phyloP scores from a whole-genome alignment of 257 asterid genomes.

The Primulina eburnea region DNA sequence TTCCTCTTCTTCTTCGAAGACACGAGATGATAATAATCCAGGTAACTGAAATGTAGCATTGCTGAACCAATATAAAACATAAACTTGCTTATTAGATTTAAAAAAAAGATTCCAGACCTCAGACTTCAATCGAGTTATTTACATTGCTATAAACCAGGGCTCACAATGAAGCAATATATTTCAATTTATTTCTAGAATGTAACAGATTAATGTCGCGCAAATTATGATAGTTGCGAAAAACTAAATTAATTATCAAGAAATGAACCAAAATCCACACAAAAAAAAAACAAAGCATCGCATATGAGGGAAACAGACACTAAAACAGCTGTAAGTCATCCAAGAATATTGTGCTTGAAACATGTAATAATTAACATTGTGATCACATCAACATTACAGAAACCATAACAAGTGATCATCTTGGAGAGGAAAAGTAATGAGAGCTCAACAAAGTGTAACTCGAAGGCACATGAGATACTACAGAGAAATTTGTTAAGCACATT shows the following conservation, averaged over 20 bases:
- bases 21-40: slow-evolving; percentile 44
- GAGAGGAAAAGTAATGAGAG: background rate
- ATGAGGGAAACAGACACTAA: background rate
- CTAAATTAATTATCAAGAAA: slow-evolving; percentile 17
- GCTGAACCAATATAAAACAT: slow-evolving; percentile 42
- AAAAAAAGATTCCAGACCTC: slow-evolving; percentile 4
- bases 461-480: background rate
- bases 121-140: slow-evolving; percentile 4
- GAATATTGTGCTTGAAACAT: background rate
- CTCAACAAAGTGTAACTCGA: background rate
- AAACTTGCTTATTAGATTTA: slow-evolving; percentile 18
- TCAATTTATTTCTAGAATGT: slow-evolving; percentile 4
- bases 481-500: background rate
- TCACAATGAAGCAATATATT: slow-evolving; percentile 6
- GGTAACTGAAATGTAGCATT: slow-evolving; percentile 61
- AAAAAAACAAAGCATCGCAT: slow-evolving; percentile 5
- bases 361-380: background rate
- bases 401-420: background rate
- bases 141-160: slow-evolving; percentile 18
- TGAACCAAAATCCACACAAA: background rate
- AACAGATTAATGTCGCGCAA: background rate
- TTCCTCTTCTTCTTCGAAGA: slow-evolving; percentile 57
- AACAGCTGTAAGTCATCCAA: background rate
- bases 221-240: background rate
- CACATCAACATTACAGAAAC: background rate